These are phyloP conservation scores for Lipomyces sp. DNA, from an alignment of 805 yeast species.

Conservation along the genomic window DNA sequence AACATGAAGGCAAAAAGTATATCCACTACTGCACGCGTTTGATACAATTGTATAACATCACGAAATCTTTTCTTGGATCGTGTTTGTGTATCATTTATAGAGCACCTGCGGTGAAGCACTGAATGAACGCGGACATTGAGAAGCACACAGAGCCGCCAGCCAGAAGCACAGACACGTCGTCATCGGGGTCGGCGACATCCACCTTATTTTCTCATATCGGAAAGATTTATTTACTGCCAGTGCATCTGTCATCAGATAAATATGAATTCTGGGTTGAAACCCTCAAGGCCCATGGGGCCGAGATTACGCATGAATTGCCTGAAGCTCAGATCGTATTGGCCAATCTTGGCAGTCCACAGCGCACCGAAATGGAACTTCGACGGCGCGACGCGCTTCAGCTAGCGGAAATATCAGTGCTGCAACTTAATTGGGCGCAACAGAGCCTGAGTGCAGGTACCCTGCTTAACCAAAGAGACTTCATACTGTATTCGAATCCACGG, in stretches of 20 bases:
- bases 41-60: background rate
- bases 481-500: background rate
- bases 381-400: conserved; percentile 15
- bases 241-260: conserved; percentile 20
- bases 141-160: background rate
- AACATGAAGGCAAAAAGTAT: background rate
- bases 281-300: conserved; percentile 14
- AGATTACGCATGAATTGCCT: background rate
- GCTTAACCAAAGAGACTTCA: background rate
- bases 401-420: conserved; percentile 12
- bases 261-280: background rate
- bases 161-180: background rate
- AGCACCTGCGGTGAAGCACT: background rate
- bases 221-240: conserved; percentile 27
- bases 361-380: conserved; percentile 28
- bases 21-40: background rate
- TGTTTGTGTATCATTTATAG: background rate
- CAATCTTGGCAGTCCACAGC: conserved; percentile 14
- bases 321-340: conserved; percentile 19
- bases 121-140: background rate
- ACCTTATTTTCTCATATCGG: conserved; percentile 6
- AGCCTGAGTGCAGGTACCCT: background rate
- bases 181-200: background rate
- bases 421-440: conserved; percentile 20
- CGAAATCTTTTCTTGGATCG: background rate